Conservation (phyloP, 768 basidiomycete species). For the Xerocomellus dryophilus region DNA sequence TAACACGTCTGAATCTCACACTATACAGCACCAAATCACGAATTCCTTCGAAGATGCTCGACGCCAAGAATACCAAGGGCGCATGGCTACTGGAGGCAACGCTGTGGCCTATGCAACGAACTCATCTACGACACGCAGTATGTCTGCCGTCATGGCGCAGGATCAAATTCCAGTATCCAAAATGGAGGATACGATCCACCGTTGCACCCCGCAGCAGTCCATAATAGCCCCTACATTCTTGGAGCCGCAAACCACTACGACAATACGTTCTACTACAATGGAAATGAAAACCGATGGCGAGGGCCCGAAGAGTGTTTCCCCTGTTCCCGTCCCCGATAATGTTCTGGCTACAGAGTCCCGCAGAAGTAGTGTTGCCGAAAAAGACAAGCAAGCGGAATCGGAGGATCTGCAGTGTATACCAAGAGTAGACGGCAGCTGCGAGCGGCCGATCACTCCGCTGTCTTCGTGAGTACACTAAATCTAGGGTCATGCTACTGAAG, state of each 20-base stretch:
- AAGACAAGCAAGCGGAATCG: no score
- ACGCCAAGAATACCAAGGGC: not conserved
- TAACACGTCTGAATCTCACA: not conserved
- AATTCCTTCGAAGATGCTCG: not conserved
- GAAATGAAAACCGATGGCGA: not conserved
- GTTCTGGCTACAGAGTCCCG: not conserved
- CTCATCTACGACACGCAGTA: not conserved
- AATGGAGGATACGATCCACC: not conserved
- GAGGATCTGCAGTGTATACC: not conserved
- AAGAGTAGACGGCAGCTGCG: not conserved
- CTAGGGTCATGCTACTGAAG: not conserved
- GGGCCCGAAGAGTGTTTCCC: not conserved
- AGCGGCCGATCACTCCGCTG: not conserved
- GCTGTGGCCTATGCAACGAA: not conserved
- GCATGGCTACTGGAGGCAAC: not conserved
- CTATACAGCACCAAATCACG: not conserved
- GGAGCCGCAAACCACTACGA: not conserved
- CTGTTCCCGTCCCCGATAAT: not conserved
- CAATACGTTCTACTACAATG: not conserved
- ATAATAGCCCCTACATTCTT: not conserved
- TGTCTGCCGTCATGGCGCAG: not conserved
- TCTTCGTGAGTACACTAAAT: conserved; percentile 2
- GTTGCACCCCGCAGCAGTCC: not conserved
- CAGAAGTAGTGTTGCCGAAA: not conserved
- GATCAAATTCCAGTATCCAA: not conserved